phyloP scores from a whole-genome alignment of 257 asterid species.

The Salvia miltiorrhiza region DNA sequence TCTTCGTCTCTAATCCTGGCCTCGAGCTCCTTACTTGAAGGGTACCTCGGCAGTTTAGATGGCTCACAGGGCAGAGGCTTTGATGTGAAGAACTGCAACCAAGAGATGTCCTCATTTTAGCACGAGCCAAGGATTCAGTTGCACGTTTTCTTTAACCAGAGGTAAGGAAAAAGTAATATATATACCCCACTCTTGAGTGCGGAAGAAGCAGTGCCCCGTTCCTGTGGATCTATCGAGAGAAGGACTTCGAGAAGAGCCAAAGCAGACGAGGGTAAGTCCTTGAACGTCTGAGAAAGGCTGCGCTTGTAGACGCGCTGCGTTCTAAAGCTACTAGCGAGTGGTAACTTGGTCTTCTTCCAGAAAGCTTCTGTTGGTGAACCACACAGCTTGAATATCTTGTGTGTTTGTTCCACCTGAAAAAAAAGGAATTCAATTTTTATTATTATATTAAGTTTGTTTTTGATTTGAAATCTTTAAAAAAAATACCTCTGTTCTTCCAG shows the following conservation, averaged over 20 bases:
- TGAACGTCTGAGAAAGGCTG: constrained; percentile 60
- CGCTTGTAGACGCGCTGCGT: constrained; percentile 64
- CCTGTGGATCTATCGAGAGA: constrained; percentile 82
- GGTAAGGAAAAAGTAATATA: background rate
- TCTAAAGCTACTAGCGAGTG: constrained; percentile 76
- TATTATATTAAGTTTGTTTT: background rate
- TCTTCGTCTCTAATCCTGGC: constrained; percentile 68
- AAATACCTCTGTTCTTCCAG: constrained; percentile 94
- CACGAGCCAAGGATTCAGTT: background rate
- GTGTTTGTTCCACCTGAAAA: constrained; percentile 89
- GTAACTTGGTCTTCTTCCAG: constrained; percentile 68
- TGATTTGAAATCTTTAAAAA: background rate
- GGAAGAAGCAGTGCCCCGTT: constrained; percentile 72
- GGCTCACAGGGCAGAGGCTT: constrained; percentile 90
- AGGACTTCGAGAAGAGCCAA: constrained; percentile 66
- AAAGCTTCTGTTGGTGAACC: constrained; percentile 85
- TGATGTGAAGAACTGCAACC: constrained; percentile 65
- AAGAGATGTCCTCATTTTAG: background rate
- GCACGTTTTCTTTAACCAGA: background rate
- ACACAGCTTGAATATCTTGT: constrained; percentile 90
- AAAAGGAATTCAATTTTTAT: background rate
- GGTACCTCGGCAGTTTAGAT: constrained; percentile 68
- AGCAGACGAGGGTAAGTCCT: constrained; percentile 71
- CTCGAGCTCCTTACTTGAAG: constrained; percentile 83
- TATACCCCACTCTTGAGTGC: constrained; percentile 77